Base-by-base conservation (phyloP, 345 rosid species). In the Dipteronia sinensis region DNA sequence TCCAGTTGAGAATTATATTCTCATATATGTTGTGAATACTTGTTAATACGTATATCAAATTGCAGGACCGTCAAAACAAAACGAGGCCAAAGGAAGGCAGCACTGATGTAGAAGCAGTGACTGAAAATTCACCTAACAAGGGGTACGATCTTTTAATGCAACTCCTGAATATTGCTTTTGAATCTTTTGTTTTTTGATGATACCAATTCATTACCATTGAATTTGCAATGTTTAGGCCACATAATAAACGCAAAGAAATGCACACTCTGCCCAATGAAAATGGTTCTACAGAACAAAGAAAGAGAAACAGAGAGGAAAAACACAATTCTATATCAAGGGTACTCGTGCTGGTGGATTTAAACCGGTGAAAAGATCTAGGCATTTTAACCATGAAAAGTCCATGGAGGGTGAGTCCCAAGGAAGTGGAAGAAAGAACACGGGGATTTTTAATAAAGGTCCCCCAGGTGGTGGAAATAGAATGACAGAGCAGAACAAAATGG, bases 51-150 rank as follows among this genome's bases (percentile, higher is more conserved):
- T 11, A 22, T 74, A 62, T 81, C 65, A 42, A 73, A 76, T 65
- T 87, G 85, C 90, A 95, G 98, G 90, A 93, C 81, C 95, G 93
- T 47, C 84, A 80, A 59, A 85, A 83, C 49, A 91, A 86, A 82
- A 69, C 90, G n/a, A 79, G 81, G 77, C 82, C 90, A 40, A 86
- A 88, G 82, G 92, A 88, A 72, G 77, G 72, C 58, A 80, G 64
- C 10, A 10, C 62, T 61, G 59, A 22, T 55, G 75, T 29, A 56
- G 85, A 78, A 56, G 62, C 77, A 40, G 23, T 12, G 10, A 67
- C 63, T n/a, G 65, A 58, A 59, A 79, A 80, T 75, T 75, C 79
- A 71, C 61, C 71, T 55, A 58, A 69, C 20, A 12, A 78, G 49
- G 63, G 87, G 89, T 86, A 27, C 64, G 71, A 40, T 73, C 51